phyloP scores from a whole-genome alignment of 2,329 filamentous ascomycete genomes.

The Arthrobotrys musiformis region DNA sequence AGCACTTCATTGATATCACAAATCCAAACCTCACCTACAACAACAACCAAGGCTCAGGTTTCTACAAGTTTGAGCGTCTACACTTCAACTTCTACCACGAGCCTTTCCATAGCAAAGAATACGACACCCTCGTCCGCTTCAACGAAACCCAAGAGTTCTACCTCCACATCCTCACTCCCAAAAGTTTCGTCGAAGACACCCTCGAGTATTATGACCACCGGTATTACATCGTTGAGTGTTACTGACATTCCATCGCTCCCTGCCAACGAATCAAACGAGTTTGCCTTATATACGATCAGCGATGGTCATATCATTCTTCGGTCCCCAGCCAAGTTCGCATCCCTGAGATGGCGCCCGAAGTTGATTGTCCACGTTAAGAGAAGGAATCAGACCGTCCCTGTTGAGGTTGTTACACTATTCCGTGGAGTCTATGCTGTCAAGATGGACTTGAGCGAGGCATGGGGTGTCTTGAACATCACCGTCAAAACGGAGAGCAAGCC shows the following conservation, averaged over 20 bases:
- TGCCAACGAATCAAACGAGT: slow-evolving; percentile 62
- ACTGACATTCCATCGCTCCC: slow-evolving; percentile 48
- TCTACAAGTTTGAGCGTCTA: slow-evolving; percentile 16
- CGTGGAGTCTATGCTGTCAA: slow-evolving; percentile 67
- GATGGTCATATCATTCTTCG: slow-evolving; percentile 68
- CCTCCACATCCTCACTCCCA: slow-evolving; percentile 10
- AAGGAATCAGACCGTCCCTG: slow-evolving; percentile 63
- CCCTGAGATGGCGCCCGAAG: slow-evolving; percentile 64
- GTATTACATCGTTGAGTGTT: slow-evolving; percentile 43
- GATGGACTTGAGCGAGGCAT: slow-evolving; percentile 67
- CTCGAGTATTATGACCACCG: slow-evolving; percentile 42
- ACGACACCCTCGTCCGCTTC: neutral
- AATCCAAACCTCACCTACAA: slow-evolving; percentile 10
- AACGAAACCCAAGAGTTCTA: neutral
- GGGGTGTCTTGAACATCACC: slow-evolving; percentile 70
- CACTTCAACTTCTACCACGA: slow-evolving; percentile 22
- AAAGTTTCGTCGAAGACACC: slow-evolving; percentile 12
- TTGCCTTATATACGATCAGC: slow-evolving; percentile 68
- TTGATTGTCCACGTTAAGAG: slow-evolving; percentile 67
- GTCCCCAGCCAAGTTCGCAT: slow-evolving; percentile 64
- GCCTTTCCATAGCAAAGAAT: slow-evolving; percentile 39
- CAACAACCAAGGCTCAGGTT: slow-evolving; percentile 16
- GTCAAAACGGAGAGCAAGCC: slow-evolving; percentile 71
- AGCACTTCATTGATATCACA: neutral
- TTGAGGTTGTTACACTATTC: slow-evolving; percentile 67